Evolutionary conservation across 1,284 basidiomycete species (phyloP).

Genomic region (Termitomyces sp.): DNA sequence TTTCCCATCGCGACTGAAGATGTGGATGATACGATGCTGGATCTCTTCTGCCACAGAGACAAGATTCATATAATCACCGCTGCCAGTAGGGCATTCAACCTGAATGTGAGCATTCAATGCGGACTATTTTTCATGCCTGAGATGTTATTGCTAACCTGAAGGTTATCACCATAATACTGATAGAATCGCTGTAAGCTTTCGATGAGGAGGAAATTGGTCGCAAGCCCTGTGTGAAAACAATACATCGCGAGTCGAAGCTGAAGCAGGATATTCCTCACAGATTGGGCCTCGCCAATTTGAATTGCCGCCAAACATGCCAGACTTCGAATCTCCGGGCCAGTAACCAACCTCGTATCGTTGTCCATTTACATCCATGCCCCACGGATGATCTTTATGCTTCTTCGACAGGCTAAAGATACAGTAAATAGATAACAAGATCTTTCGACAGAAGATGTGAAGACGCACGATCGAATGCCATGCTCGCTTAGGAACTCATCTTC

Average conservation of each 20-base stretch:
- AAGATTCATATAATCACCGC: constrained; percentile 93
- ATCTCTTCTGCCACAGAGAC: constrained; percentile 94
- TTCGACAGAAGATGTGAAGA: constrained; percentile 17
- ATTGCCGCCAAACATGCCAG: constrained; percentile 98
- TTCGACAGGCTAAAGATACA: constrained; percentile 67
- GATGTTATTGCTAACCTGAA: constrained; percentile 45
- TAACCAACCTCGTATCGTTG: constrained; percentile 90
- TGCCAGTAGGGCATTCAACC: constrained; percentile 94
- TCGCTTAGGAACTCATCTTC: constrained; percentile 95
- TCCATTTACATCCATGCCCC: constrained; percentile 91
- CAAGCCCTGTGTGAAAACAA: constrained; percentile 60
- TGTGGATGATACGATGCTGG: constrained; percentile 94
- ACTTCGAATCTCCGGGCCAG: constrained; percentile 96
- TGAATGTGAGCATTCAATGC: constrained; percentile 19
- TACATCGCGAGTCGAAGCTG: neutral
- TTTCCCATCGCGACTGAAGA: constrained; percentile 86
- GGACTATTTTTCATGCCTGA: neutral
- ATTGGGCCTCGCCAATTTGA: constrained; percentile 93
- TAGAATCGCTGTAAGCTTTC: constrained; percentile 95
- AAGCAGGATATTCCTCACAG: constrained; percentile 40
- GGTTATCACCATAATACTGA: constrained; percentile 88
- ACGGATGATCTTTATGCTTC: constrained; percentile 87
- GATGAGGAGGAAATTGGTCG: constrained; percentile 91
- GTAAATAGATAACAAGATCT: neutral
- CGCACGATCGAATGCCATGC: constrained; percentile 90